Evolutionary conservation across 495 filamentous ascomycete species (phyloP), one percentile per base, ranked within the genome.

Genomic region (Penicillium daleae): DNA sequence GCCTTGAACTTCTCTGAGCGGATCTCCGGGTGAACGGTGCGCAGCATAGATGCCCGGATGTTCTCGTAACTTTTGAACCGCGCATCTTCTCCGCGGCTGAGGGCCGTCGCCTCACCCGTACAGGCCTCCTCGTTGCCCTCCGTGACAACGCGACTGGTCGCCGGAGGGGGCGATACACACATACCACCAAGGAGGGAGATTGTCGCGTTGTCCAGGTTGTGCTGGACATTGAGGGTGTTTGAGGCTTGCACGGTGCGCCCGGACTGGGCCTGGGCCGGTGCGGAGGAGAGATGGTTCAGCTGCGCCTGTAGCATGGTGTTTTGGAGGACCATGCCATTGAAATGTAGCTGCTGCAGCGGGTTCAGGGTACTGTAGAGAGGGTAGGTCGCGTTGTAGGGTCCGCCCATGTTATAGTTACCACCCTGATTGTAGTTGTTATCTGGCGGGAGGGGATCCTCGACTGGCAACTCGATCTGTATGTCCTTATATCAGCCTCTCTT

Each of bases 391-490:
- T 39, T 4, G 60, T 32, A 46, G 49, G 19, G 26, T 12, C 40
- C 24, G 61, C 12, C 42, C 29, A 31, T 7, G 6, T 26, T 22
- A 17, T 4, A 12, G 24, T 50, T 12, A 13, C 27, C 48, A 5
- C 22, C 24, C n/a, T 53, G 24, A 26, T 50, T 24, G 52, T 21
- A 9, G 29, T 35, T 44, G 7, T 58, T n/a, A 46, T 29, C 44
- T 9, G n/a, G n/a, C 15, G n/a, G n/a, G 19, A 51, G 52, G 29
- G 53, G 24, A 1, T 54, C 37, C 9, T 68, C 66, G 13, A 19
- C 10, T 17, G 66, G 66, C 31, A 56, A 65, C n/a, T 68, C 54
- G 8, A 68, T 62, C 67, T 69, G 44, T 51, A 21, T 15, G 12
- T 2, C 15, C 21, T n/a, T 15, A 10, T 22, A 21, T 68, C 33